Percentiles rank a stretch among this genome's conserved stretches.
Evolutionary conservation across 2,329 filamentous ascomycete genomes (phyloP).

Genomic region (Dactylella cylindrospora): DNA sequence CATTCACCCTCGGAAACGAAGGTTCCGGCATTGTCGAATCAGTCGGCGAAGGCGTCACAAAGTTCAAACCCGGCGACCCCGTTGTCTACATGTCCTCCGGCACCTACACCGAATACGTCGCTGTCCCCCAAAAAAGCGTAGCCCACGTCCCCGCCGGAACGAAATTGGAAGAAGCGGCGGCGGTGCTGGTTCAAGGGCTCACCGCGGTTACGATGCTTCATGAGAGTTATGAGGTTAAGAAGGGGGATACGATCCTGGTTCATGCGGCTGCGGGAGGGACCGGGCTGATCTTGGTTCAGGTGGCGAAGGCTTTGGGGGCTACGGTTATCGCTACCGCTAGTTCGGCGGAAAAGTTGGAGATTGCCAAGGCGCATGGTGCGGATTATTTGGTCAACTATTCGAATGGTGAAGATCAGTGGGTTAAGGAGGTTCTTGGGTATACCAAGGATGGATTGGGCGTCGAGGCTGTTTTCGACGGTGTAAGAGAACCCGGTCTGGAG

Average conservation of each 20-base stretch:
- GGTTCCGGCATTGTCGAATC: conserved; percentile 70
- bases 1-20: conserved; percentile 78
- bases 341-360: conserved; percentile 68
- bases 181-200: conserved; percentile 74
- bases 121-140: conserved; percentile 59
- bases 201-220: conserved; percentile 78
- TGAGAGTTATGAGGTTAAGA: conserved; percentile 70
- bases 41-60: conserved; percentile 57
- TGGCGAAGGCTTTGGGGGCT: conserved; percentile 68
- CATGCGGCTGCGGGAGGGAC: conserved; percentile 85
- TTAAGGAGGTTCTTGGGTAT: conserved; percentile 61
- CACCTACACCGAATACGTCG: conserved; percentile 62
- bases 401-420: conserved; percentile 60
- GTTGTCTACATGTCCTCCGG: conserved; percentile 67
- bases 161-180: conserved; percentile 64
- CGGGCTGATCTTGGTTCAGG: conserved; percentile 72
- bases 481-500: conserved; percentile 3
- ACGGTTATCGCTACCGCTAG: conserved; percentile 78
- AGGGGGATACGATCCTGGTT: conserved; percentile 78
- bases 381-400: conserved; percentile 71
- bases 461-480: conserved; percentile 78
- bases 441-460: conserved; percentile 73
- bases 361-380: conserved; percentile 71
- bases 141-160: conserved; percentile 67
- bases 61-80: conserved; percentile 63